Base-by-base conservation (phyloP, 2,329 filamentous ascomycete species). In the Fonsecaea nubica region DNA sequence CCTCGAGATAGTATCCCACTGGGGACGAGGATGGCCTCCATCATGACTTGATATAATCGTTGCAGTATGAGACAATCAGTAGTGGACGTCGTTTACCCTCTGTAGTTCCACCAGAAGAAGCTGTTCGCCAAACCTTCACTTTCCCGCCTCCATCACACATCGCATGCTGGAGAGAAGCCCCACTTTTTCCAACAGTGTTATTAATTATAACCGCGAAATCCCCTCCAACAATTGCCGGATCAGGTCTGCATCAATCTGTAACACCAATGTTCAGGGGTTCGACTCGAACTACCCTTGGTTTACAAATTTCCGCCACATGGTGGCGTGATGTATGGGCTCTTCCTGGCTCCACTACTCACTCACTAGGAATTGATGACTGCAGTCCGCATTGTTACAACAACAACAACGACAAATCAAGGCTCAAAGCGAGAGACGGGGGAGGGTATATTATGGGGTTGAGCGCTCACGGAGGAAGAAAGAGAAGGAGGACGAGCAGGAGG, bases 401-500 rank as follows among this genome's bases (percentile, higher is more conserved):
- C 48, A n/a, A 12, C 52, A 54, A 54, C 15, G 6, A 42, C 25
- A 25, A 25, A 25, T 25, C 5, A 55, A 55, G 30, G 52, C 52
- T 36, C 52, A 33, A 12, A 55, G 52, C 10, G 52, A 36, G 52
- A 55, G 52, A 35, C 2, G 52, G 13, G 52, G 30, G 13, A 36
- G 52, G 52, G 33, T 25, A 10, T 25, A 25, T 21, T 15, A 55
- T 54, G 52, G 52, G 52, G 52, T 55, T 55, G 52, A 55, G 25
- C 52, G 52, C 52, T 55, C 52, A 55, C 13, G 52, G 52, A 33
- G 52, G 52, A 55, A 55, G 52, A 55, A 55, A 55, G 52, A 55
- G 52, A 5, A n/a, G 52, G 52, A 35, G 52, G 52, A n/a, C 30
- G 52, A 55, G 52, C 52, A 55, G 52, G 52, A 35, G 52, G 25